A percentile compares a stretch with the other conserved stretches of the same genome.
Conservation (phyloP, 2,329 filamentous ascomycete genomes). For the Neofusicoccum parvum region DNA sequence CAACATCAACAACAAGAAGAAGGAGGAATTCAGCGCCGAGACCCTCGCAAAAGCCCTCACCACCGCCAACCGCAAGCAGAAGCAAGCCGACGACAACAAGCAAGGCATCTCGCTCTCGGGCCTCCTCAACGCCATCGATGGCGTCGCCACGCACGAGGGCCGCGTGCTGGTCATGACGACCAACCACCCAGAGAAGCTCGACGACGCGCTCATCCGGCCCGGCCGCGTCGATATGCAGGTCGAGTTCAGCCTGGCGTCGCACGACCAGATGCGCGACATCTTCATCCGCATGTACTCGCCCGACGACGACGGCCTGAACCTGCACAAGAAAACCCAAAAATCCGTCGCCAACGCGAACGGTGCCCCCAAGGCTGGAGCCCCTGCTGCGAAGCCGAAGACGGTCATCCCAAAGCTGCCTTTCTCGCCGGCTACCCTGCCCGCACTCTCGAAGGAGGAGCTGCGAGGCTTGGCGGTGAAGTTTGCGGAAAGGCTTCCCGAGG, state of each 20-base stretch:
- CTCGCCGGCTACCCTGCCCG: background rate
- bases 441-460: slow-evolving; percentile 27
- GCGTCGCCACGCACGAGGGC: slow-evolving; percentile 77
- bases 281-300: slow-evolving; percentile 45
- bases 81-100: slow-evolving; percentile 29
- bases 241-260: slow-evolving; percentile 55
- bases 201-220: slow-evolving; percentile 72
- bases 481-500: slow-evolving; percentile 48
- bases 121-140: slow-evolving; percentile 81
- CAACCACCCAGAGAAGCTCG: slow-evolving; percentile 72
- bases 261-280: slow-evolving; percentile 44
- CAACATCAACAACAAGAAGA: slow-evolving; percentile 16
- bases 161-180: slow-evolving; percentile 82
- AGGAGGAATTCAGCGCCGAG: slow-evolving; percentile 25
- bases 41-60: slow-evolving; percentile 24
- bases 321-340: too few species aligned
- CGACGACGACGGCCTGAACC: slow-evolving; percentile 4
- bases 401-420: background rate
- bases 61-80: slow-evolving; percentile 20
- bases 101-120: slow-evolving; percentile 73
- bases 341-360: background rate
- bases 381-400: too few species aligned
- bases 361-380: too few species aligned
- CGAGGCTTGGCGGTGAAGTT: slow-evolving; percentile 48
- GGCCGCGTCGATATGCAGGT: slow-evolving; percentile 72